These are phyloP conservation scores for Euphrasia confusa DNA, from an alignment of 257 asterid genomes.

Conservation along the genomic window DNA sequence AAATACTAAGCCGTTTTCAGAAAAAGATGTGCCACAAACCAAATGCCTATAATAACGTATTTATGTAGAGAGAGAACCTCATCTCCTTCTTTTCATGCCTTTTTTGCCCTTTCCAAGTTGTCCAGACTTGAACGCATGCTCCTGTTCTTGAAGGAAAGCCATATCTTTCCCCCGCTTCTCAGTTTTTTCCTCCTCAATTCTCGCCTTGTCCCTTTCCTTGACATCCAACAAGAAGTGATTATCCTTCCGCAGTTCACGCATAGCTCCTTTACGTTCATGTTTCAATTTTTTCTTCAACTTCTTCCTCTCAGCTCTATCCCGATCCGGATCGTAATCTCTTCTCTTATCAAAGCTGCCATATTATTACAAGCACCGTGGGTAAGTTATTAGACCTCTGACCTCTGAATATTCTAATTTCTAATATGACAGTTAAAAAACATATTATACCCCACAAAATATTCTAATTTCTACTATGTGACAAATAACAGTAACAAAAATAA, in stretches of 20 bases:
- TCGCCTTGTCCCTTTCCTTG: conserved; percentile 54
- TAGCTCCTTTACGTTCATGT: conserved; percentile 72
- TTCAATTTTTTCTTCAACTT: conserved; percentile 56
- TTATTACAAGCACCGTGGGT: conserved; percentile 5
- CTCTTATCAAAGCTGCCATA: conserved; percentile 82
- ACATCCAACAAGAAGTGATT: conserved; percentile 66
- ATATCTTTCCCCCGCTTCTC: conserved; percentile 58
- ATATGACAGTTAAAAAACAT: too few species aligned
- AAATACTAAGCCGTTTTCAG: not conserved
- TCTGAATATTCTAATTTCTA: too few species aligned
- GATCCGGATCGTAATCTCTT: conserved; percentile 96
- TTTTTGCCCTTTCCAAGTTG: conserved; percentile 86
- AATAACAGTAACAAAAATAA: not conserved
- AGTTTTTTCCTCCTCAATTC: conserved; percentile 53
- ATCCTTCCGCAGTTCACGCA: conserved; percentile 77
- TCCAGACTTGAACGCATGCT: conserved; percentile 87
- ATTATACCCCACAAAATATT: not conserved
- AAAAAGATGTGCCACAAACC: not conserved
- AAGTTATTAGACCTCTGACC: not conserved
- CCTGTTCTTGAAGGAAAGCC: conserved; percentile 97
- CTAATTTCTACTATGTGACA: not conserved
- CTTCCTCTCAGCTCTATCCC: conserved; percentile 72
- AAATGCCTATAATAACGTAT: too few species aligned
- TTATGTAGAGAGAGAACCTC: conserved; percentile 18
- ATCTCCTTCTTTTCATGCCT: conserved; percentile 67